Base-by-base conservation (phyloP, 2,329 filamentous ascomycete genomes). In the Stagonosporopsis rhizophila region DNA sequence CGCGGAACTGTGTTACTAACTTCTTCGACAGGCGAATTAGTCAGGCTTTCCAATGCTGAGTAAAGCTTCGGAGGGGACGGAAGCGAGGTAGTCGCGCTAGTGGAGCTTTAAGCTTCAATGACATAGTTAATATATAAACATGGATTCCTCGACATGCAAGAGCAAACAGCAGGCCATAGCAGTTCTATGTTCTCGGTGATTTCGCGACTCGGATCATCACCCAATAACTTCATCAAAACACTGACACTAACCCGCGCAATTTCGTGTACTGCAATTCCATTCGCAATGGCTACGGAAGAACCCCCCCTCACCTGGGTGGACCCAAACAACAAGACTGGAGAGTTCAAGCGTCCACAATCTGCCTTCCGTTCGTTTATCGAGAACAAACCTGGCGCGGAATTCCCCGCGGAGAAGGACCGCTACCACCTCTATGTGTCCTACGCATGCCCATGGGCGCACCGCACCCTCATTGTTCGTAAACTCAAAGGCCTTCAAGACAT, bases 371-470 rank as follows among this genome's bases (percentile, higher is more conserved):
- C 89, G 75, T 90, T 81, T 76, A 90, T 96, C 75, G 91, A 89
- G 28, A 85, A 83, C 60, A 85, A 91, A 66, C 78, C 86, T 1
- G 88, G 85, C 38, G 89, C 91, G 5, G 79, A 88, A 75, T 97
- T 92, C 67, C 90, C 92, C 5, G 85, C 92, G 0, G 94, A 98
- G 79, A 91, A 91, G 78, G 91, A 85, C 49, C 85, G 95, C 52
- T 99, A 99, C 76, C 95, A 99, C 78, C 86, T 99, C 67, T 99
- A 94, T 74, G 89, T 96, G 65, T 94, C 89, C 69, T 96, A 96
- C 77, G 93, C 93, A 6, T 97, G 93, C 77, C 93, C 93, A 4
- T 97, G 93, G 93, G 93, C 94, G 5, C 91, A 92, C 71, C 88
- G 95, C 39, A 89, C 92, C 0, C 82, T 98, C 63, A 96, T 98